Percentiles rank a stretch among this genome's conserved stretches.
These are phyloP conservation scores for Calonectria montana DNA, from an alignment of 2,329 filamentous ascomycete genomes.

Conservation along the genomic window DNA sequence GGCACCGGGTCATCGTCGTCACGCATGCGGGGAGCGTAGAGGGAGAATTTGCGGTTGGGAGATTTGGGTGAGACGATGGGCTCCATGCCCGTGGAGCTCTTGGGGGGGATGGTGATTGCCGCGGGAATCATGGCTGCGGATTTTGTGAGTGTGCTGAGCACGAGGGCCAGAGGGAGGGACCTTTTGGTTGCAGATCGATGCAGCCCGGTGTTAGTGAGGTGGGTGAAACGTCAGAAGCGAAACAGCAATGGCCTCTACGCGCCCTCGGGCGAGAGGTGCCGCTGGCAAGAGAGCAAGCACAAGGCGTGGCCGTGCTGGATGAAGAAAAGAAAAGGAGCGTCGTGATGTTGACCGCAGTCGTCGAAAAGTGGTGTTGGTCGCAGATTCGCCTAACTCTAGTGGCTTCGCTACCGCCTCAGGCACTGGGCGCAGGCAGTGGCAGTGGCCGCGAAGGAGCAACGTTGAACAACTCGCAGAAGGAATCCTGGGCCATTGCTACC, in stretches of 20 bases:
- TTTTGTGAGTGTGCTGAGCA: slow-evolving; percentile 1
- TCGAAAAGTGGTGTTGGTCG: slow-evolving; percentile 19
- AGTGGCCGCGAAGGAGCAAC: slow-evolving; percentile 23
- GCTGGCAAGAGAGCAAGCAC: slow-evolving; percentile 18
- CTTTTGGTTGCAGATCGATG: slow-evolving; percentile 30
- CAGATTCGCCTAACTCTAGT: slow-evolving; percentile 33
- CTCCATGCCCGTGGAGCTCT: slow-evolving; percentile 14
- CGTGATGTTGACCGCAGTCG: slow-evolving; percentile 32
- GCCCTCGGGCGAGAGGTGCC: slow-evolving; percentile 33
- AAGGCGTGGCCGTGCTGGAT: slow-evolving; percentile 11
- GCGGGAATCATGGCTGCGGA: slow-evolving; percentile 36
- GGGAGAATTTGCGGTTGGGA: slow-evolving; percentile 37
- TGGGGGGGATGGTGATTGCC: slow-evolving; percentile 34
- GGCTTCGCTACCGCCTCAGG: slow-evolving; percentile 31
- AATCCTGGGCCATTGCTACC: slow-evolving; percentile 42
- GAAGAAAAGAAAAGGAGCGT: slow-evolving; percentile 12
- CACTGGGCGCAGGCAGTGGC: slow-evolving; percentile 32
- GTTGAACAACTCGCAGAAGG: slow-evolving; percentile 26
- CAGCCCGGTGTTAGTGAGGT: slow-evolving; percentile 2
- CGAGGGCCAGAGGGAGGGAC: slow-evolving; percentile 15
- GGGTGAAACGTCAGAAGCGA: slow-evolving; percentile 30
- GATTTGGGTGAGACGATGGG: slow-evolving; percentile 21
- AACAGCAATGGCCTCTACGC: slow-evolving; percentile 33
- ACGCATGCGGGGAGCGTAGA: slow-evolving; percentile 32
- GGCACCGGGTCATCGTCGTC: slow-evolving; percentile 36